Conservation (phyloP, 2,329 filamentous ascomycete genomes). For the Ceratocystis destructans region DNA sequence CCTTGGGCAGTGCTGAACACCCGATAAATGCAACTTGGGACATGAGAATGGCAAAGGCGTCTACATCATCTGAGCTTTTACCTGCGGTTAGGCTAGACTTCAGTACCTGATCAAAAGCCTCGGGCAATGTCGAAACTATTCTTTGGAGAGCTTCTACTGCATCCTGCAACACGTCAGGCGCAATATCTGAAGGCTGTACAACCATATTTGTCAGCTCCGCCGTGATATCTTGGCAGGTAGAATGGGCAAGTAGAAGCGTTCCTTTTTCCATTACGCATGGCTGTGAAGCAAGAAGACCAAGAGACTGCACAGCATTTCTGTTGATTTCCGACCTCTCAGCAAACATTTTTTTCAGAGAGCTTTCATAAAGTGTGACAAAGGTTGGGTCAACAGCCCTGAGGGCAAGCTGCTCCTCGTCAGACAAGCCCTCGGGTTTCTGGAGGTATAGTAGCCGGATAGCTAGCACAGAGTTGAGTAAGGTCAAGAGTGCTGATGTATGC, state of each 20-base stretch:
- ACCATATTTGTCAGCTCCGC: slow-evolving; percentile 22
- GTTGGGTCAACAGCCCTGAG: slow-evolving; percentile 28
- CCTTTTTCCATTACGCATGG: slow-evolving; percentile 23
- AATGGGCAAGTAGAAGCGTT: slow-evolving; percentile 26
- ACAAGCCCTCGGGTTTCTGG: slow-evolving; percentile 23
- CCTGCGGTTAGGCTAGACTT: slow-evolving; percentile 18
- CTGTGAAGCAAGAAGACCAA: slow-evolving; percentile 34
- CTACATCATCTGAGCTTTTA: slow-evolving; percentile 17
- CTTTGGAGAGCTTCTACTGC: slow-evolving; percentile 31
- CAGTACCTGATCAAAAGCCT: slow-evolving; percentile 25
- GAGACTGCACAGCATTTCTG: slow-evolving; percentile 33
- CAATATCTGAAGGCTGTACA: slow-evolving; percentile 23
- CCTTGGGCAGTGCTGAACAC: slow-evolving; percentile 31
- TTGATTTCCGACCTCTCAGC: slow-evolving; percentile 31
- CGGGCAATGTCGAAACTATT: slow-evolving; percentile 27
- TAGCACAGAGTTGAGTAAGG: slow-evolving; percentile 38
- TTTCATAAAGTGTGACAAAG: slow-evolving; percentile 32
- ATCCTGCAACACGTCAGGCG: slow-evolving; percentile 31
- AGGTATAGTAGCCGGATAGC: slow-evolving; percentile 33
- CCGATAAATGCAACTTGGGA: slow-evolving; percentile 37
- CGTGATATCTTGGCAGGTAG: slow-evolving; percentile 29
- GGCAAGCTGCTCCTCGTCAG: slow-evolving; percentile 27
- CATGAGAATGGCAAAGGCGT: slow-evolving; percentile 28
- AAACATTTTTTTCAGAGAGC: slow-evolving; percentile 19
- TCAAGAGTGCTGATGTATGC: slow-evolving; percentile 40